phyloP scores from a whole-genome alignment of 2,329 filamentous ascomycete species.

The Alternaria gaisen region DNA sequence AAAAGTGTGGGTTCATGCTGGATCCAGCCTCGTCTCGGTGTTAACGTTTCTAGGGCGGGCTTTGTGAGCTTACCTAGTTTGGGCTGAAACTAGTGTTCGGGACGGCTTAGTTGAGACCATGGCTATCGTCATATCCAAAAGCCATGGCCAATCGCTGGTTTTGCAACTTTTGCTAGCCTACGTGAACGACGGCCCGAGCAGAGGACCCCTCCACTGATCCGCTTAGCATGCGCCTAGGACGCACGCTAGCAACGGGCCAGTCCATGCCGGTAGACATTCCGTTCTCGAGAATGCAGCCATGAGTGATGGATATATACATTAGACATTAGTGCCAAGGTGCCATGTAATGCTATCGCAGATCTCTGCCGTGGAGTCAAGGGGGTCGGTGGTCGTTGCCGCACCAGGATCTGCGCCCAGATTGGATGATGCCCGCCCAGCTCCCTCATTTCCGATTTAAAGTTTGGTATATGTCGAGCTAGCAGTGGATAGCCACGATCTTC shows the following conservation, averaged over 20 bases:
- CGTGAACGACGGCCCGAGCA: constrained; percentile 2
- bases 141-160: neutral
- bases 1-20: neutral
- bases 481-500: neutral
- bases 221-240: neutral
- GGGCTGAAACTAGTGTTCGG: neutral
- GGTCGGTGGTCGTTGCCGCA: neutral
- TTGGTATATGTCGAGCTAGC: neutral
- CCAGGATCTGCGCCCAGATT: neutral
- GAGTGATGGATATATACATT: neutral
- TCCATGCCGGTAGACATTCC: neutral
- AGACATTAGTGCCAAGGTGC: neutral
- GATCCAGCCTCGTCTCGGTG: neutral
- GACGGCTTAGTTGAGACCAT: neutral
- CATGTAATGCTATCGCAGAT: neutral
- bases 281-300: neutral
- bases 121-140: neutral
- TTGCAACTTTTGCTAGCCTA: neutral
- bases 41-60: neutral
- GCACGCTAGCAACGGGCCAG: neutral
- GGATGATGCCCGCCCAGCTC: neutral
- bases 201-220: neutral
- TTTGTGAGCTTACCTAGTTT: neutral
- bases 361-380: neutral
- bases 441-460: neutral